A percentile compares a stretch with the other conserved stretches of the same genome.
Evolutionary conservation across 2,329 filamentous ascomycete genomes (phyloP).

Genomic region (Fusarium sp.): DNA sequence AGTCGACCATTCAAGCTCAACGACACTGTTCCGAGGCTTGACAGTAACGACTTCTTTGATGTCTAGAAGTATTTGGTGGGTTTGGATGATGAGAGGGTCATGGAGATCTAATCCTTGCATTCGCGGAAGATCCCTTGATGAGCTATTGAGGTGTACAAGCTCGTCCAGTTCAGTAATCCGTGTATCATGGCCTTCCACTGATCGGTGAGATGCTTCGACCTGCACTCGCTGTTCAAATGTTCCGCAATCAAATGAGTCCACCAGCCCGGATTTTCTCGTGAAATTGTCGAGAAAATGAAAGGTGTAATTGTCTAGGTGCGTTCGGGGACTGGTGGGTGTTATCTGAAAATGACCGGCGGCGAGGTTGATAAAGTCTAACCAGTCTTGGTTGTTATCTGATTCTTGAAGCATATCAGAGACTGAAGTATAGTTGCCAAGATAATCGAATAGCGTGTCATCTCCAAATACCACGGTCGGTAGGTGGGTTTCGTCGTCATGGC

Average conservation of each 20-base stretch:
- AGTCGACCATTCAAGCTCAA: not conserved
- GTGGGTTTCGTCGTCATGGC: not conserved
- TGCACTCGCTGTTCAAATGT: not conserved
- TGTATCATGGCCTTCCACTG: accelerated
- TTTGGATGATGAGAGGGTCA: not conserved
- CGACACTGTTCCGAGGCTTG: not conserved
- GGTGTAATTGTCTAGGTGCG: not conserved
- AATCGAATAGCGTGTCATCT: not conserved
- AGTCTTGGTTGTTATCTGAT: not conserved
- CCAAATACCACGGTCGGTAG: not conserved
- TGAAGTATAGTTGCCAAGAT: not conserved
- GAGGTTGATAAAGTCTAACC: not conserved
- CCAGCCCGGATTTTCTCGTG: not conserved
- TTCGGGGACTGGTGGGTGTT: not conserved
- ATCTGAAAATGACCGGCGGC: not conserved
- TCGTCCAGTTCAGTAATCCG: accelerated
- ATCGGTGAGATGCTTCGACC: not conserved
- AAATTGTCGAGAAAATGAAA: slow-evolving; percentile 9
- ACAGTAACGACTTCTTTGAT: not conserved
- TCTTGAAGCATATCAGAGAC: not conserved
- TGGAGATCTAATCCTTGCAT: not conserved
- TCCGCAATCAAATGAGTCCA: not conserved
- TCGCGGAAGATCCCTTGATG: not conserved
- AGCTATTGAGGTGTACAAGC: too few species aligned
- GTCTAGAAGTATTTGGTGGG: not conserved